These are phyloP conservation scores for Astrothelium subdiscretum DNA, from an alignment of 495 filamentous ascomycete species.

Conservation along the genomic window DNA sequence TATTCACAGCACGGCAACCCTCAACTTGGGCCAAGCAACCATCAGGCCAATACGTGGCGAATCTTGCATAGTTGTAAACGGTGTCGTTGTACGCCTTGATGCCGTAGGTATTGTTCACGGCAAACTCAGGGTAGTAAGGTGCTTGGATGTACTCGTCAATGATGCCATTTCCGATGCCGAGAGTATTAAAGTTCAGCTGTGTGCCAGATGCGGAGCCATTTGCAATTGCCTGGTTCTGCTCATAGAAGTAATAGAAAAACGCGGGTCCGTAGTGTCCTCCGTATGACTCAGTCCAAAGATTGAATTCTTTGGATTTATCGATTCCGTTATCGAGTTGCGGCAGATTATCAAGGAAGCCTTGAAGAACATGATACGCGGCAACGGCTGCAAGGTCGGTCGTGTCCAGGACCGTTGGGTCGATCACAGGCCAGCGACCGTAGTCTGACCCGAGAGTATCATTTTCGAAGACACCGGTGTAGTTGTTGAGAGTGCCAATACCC, in stretches of 20 bases:
- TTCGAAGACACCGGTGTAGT: constrained; percentile 31
- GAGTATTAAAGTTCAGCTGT: constrained; percentile 43
- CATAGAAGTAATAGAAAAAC: constrained; percentile 49
- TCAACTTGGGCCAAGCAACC: constrained; percentile 28
- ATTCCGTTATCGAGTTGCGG: constrained; percentile 28
- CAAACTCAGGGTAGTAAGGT: constrained; percentile 54
- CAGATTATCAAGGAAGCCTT: constrained; percentile 32
- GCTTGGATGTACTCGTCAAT: constrained; percentile 61
- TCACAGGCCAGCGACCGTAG: constrained; percentile 35
- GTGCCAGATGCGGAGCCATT: constrained; percentile 37
- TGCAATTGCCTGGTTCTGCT: constrained; percentile 44
- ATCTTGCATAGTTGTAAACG: constrained; percentile 35
- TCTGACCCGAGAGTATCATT: constrained; percentile 26
- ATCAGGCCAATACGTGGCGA: constrained; percentile 35
- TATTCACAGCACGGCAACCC: constrained; percentile 28
- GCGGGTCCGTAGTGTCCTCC: constrained; percentile 39
- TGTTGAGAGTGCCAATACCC: constrained; percentile 22
- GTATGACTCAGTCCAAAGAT: constrained; percentile 45
- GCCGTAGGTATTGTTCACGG: constrained; percentile 65
- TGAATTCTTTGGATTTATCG: constrained; percentile 39
- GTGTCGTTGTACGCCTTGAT: constrained; percentile 51
- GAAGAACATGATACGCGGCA: constrained; percentile 32
- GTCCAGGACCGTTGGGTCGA: constrained; percentile 25
- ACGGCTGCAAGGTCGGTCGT: constrained; percentile 41
- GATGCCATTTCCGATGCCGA: constrained; percentile 53